Percentiles rank a stretch among this genome's conserved stretches.
Conservation (phyloP, 805 yeast species). For the Debaryomyces maramus region DNA sequence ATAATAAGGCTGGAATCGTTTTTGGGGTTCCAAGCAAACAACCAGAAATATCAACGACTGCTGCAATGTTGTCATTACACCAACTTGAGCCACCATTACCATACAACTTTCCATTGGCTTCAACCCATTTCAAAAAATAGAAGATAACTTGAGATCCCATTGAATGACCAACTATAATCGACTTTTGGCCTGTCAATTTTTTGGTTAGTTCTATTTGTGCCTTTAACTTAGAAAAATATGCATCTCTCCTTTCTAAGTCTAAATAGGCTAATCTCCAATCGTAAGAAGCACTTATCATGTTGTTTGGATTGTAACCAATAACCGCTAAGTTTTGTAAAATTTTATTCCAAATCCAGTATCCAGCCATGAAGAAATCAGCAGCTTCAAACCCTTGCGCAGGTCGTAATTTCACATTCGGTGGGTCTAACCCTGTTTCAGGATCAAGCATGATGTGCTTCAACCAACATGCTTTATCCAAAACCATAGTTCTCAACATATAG, state of each 20-base stretch:
- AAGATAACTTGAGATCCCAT: slow-evolving; percentile 93
- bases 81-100: slow-evolving; percentile 92
- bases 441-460: slow-evolving; percentile 86
- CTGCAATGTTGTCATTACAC: slow-evolving; percentile 83
- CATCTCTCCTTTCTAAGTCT: slow-evolving; percentile 85
- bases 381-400: slow-evolving; percentile 97
- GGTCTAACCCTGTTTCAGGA: slow-evolving; percentile 90
- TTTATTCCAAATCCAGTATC: slow-evolving; percentile 99
- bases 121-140: slow-evolving; percentile 95
- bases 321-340: slow-evolving; percentile 92
- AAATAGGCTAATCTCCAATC: slow-evolving; percentile 94
- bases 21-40: slow-evolving; percentile 93
- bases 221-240: slow-evolving; percentile 78
- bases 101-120: slow-evolving; percentile 73
- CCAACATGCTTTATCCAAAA: slow-evolving; percentile 92
- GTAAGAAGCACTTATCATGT: slow-evolving; percentile 87
- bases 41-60: slow-evolving; percentile 86
- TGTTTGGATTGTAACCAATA: slow-evolving; percentile 89
- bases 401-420: slow-evolving; percentile 73
- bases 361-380: slow-evolving; percentile 94
- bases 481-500: slow-evolving; percentile 91
- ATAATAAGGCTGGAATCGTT: slow-evolving; percentile 84
- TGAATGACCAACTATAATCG: slow-evolving; percentile 85
- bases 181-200: slow-evolving; percentile 57
- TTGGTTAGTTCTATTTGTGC: slow-evolving; percentile 64